Conservation (phyloP, 176 grass and related monocot species). For the Musa beccarii region DNA sequence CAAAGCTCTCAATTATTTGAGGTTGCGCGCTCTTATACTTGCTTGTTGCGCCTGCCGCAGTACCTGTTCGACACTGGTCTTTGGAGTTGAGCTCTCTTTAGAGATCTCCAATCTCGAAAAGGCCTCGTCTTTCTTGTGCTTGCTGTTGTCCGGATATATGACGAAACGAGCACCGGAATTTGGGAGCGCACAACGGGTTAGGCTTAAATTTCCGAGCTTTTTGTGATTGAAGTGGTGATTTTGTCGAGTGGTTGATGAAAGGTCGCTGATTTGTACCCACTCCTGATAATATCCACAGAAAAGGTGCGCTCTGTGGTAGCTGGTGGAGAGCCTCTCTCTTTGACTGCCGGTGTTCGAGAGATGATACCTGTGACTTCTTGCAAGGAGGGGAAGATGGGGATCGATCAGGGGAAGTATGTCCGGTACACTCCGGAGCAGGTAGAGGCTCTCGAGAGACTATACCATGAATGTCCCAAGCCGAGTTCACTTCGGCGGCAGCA, state of each 20-base stretch:
- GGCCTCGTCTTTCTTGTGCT: slow-evolving; percentile 39
- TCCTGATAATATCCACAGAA: neutral
- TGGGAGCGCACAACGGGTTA: slow-evolving; percentile 16
- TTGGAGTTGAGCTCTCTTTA: slow-evolving; percentile 21
- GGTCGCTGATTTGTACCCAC: neutral
- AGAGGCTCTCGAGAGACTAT: slow-evolving; percentile 64
- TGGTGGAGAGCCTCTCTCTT: neutral
- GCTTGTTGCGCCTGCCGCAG: slow-evolving; percentile 22
- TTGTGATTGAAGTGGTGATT: neutral
- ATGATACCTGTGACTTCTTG: slow-evolving; percentile 38
- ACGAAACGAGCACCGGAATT: slow-evolving; percentile 46
- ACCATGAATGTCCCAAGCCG: slow-evolving; percentile 73
- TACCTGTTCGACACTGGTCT: slow-evolving; percentile 26
- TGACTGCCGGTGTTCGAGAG: neutral
- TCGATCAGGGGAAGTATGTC: slow-evolving; percentile 73
- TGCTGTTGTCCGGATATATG: slow-evolving; percentile 48
- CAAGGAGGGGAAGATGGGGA: slow-evolving; percentile 30
- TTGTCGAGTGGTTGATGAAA: slow-evolving; percentile 11
- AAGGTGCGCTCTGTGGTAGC: neutral
- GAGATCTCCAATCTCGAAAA: slow-evolving; percentile 23
- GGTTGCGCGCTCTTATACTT: neutral
- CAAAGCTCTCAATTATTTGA: slow-evolving; percentile 52
- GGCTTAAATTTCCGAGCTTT: slow-evolving; percentile 12
- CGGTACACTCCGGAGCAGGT: slow-evolving; percentile 83
- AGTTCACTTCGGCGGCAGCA: slow-evolving; percentile 72